These are phyloP conservation scores for Candida sanyaensis DNA, from an alignment of 1,139 yeast genomes.

Conservation along the genomic window DNA sequence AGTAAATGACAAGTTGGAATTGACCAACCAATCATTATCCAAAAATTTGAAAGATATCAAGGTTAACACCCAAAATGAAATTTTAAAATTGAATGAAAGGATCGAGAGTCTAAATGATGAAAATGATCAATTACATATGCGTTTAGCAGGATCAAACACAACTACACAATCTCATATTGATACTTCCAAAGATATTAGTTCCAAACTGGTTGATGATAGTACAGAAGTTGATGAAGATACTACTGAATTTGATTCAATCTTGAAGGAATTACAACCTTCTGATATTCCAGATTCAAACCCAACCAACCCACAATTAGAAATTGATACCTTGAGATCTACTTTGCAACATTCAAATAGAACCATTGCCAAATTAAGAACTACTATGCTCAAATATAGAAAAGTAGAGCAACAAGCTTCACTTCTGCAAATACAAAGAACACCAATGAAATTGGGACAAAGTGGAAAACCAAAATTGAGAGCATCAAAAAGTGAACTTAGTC, in stretches of 20 bases:
- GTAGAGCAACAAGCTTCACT: constrained; percentile 16
- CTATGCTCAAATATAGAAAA: constrained; percentile 43
- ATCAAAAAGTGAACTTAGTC: constrained; percentile 21
- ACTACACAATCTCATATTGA: not conserved
- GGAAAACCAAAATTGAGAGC: constrained; percentile 9
- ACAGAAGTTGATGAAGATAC: constrained; percentile 27
- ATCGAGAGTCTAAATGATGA: constrained; percentile 64
- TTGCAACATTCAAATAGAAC: constrained; percentile 66
- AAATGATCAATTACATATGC: constrained; percentile 55
- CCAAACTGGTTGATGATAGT: constrained; percentile 6
- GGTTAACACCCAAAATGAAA: constrained; percentile 36
- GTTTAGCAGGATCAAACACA: constrained; percentile 22
- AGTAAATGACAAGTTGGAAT: constrained; percentile 50
- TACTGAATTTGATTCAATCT: constrained; percentile 35
- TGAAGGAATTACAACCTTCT: constrained; percentile 31
- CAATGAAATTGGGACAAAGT: constrained; percentile 8
- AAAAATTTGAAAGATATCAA: constrained; percentile 38
- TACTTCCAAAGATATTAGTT: constrained; percentile 16
- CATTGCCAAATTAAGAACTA: constrained; percentile 54
- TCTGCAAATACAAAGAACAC: constrained; percentile 11
- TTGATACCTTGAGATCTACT: constrained; percentile 68
- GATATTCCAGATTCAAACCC: constrained; percentile 40
- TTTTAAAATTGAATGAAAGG: constrained; percentile 48
- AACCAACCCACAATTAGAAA: constrained; percentile 56
- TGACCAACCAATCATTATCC: constrained; percentile 41